Base-by-base conservation (phyloP, 2,329 filamentous ascomycete species). In the Penicillium freii region DNA sequence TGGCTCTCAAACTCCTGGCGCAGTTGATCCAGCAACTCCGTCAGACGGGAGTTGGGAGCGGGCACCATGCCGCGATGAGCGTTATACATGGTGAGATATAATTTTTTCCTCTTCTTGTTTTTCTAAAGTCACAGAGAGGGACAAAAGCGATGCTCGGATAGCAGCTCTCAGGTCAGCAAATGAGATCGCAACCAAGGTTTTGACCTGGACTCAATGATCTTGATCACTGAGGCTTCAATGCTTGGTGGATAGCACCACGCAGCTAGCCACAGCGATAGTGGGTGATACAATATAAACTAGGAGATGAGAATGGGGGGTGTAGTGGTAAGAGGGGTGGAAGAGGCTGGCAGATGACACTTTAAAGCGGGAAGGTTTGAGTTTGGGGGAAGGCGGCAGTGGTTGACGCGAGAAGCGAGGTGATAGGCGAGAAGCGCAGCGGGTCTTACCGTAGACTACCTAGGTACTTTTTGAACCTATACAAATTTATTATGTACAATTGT, bases 21-120 rank as follows among this genome's bases (percentile, higher is more conserved):
- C 68, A 99, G 86, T 74, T 92, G 89, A 56, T 97, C 93, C 71
- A 99, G 83, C 63, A 97, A 86, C 81, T 99, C 93, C 66, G 89
- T 91, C 68, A 97, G 82, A 66, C 94, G 91, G 67, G 80, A 83
- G 78, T 81, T 84, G 59, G 89, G 87, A 65, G 86, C 87, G 62
- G 80, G 78, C 62, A 87, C 88, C 84, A 95, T 89, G 75, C 87
- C 89, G 73, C 91, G 91, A 81, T 95, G 92, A 70, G 85, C 80
- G 75, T 89, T 90, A 77, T 96, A 96, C 91, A 97, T 96, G 66
- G 68, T 75, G 71, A 5, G 8, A 17, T 43, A 13, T 50, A 52
- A 43, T 21, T 21, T 40, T 21, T 27, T 51, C 21, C 42, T 15
- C 9, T n/a, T 15, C 11, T 7, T 38, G 21, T 4, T 19, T 38